Percentiles rank a stretch among this genome's conserved stretches.
Evolutionary conservation across 805 yeast species (phyloP).

Genomic region (Torulaspora maleeae): DNA sequence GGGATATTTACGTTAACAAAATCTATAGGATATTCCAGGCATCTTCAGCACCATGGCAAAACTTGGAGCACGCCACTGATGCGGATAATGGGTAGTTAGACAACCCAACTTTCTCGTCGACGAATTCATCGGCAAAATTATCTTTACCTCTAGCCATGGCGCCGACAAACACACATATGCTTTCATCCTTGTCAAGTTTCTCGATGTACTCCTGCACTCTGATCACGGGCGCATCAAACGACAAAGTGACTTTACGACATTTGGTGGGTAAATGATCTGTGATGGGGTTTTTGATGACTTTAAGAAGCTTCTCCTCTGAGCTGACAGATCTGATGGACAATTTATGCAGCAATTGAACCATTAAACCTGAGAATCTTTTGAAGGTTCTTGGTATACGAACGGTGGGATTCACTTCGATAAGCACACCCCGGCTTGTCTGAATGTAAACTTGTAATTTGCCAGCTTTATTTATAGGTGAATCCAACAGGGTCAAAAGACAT

Average conservation of each 20-base stretch:
- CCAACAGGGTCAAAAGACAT: constrained; percentile 87
- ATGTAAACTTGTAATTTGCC: constrained; percentile 95
- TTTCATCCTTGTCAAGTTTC: constrained; percentile 79
- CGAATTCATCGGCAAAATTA: constrained; percentile 93
- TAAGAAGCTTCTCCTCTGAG: constrained; percentile 88
- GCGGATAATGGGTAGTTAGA: constrained; percentile 95
- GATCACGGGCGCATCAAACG: constrained; percentile 84
- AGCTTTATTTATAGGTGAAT: constrained; percentile 97
- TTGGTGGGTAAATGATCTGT: constrained; percentile 95
- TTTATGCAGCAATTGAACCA: constrained; percentile 94
- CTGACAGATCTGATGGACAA: constrained; percentile 90
- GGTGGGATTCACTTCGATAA: constrained; percentile 91
- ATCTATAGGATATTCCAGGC: constrained; percentile 76
- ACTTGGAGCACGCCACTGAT: constrained; percentile 95
- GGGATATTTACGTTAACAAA: constrained; percentile 8
- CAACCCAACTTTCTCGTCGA: constrained; percentile 93
- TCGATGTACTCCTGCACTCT: constrained; percentile 83
- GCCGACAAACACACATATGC: constrained; percentile 96
- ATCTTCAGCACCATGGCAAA: constrained; percentile 98
- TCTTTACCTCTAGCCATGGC: constrained; percentile 99
- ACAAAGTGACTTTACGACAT: constrained; percentile 87
- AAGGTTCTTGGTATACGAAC: constrained; percentile 98
- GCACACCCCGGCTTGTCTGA: constrained; percentile 90
- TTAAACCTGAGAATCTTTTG: constrained; percentile 93
- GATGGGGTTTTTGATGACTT: constrained; percentile 94